Percentiles rank a stretch among this genome's conserved stretches.
Evolutionary conservation across 2,329 filamentous ascomycete genomes (phyloP).

Genomic region (Alternaria novae-zelandiae): DNA sequence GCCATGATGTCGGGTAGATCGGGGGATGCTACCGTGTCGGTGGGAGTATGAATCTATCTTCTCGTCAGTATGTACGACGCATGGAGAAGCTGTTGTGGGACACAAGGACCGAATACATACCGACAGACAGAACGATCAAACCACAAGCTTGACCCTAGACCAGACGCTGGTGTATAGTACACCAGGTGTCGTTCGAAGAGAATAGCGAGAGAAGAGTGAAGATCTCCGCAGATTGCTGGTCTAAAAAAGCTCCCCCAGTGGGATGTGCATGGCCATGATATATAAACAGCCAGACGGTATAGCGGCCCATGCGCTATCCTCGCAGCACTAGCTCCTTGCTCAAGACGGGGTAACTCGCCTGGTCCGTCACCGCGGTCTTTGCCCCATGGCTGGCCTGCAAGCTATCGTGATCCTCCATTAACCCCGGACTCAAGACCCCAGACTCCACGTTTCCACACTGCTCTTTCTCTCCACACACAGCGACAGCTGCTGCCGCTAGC

Average conservation of each 20-base stretch:
- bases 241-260: conserved; percentile 11
- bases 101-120: conserved; percentile 9
- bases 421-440: conserved; percentile 17
- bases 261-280: conserved; percentile 23
- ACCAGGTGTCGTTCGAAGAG: conserved; percentile 1
- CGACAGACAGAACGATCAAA: not conserved
- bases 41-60: not conserved
- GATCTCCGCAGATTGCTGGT: conserved; percentile 27
- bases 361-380: conserved; percentile 24
- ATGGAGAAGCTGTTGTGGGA: not conserved
- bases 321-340: conserved; percentile 13
- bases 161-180: conserved; percentile 7
- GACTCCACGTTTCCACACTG: not conserved
- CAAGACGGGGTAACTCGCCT: conserved; percentile 28
- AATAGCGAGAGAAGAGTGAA: conserved; percentile 16
- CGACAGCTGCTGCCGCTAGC: not conserved
- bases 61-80: not conserved
- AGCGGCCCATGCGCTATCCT: conserved; percentile 27
- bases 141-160: conserved; percentile 6
- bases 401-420: not conserved
- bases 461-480: conserved; percentile 4
- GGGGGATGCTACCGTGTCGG: not conserved
- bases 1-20: conserved; percentile 11
- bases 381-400: conserved; percentile 9
- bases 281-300: conserved; percentile 28